Conservation (phyloP, 768 basidiomycete genomes). For the Trametes punicea region DNA sequence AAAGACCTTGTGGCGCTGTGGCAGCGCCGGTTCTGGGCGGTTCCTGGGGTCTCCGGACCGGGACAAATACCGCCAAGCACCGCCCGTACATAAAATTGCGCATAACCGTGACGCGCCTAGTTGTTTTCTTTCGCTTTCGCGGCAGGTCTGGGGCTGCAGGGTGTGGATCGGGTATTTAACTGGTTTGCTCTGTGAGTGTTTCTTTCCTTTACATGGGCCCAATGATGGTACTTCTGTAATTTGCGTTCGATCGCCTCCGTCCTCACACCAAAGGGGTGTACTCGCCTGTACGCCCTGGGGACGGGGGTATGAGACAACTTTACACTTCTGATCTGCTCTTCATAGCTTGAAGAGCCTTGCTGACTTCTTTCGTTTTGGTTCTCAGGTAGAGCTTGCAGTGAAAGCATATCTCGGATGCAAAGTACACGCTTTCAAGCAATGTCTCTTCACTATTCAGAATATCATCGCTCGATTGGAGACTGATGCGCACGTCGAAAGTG, state of each 20-base stretch:
- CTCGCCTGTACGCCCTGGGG: slow-evolving; percentile 75
- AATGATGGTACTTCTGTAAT: slow-evolving; percentile 73
- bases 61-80: slow-evolving; percentile 7
- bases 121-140: no score
- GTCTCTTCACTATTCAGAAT: no score
- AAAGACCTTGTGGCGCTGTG: neutral
- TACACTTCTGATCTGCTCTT: slow-evolving; percentile 40
- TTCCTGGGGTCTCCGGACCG: neutral
- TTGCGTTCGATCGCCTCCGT: slow-evolving; percentile 77
- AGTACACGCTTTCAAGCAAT: no score
- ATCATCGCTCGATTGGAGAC: no score
- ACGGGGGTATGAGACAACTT: slow-evolving; percentile 67
- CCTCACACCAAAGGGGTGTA: slow-evolving; percentile 66
- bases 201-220: slow-evolving; percentile 8
- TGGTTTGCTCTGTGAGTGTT: no score
- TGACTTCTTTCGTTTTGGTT: neutral
- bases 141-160: no score
- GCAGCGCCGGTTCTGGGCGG: neutral
- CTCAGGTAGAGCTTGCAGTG: no score
- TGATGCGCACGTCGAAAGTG: no score
- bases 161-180: no score
- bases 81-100: neutral
- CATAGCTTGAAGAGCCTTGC: neutral
- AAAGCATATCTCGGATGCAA: no score
- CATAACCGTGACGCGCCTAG: neutral